These are phyloP conservation scores for Hanseniaspora lachancei DNA, from an alignment of 805 yeast species.

Conservation along the genomic window DNA sequence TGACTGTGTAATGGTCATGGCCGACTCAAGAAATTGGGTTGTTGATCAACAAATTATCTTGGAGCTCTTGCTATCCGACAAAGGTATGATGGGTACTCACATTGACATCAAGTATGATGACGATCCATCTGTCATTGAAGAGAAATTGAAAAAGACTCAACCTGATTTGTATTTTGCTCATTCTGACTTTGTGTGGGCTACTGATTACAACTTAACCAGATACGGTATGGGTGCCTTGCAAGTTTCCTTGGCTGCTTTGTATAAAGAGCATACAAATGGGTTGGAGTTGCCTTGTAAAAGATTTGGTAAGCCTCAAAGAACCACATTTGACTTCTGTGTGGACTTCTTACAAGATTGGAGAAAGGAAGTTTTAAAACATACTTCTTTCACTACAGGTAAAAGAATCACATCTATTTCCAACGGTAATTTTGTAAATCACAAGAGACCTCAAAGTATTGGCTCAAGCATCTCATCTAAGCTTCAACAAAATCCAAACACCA, in stretches of 20 bases:
- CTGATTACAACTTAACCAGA: slow-evolving; percentile 66
- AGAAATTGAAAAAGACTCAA: slow-evolving; percentile 40
- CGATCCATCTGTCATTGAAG: slow-evolving; percentile 3
- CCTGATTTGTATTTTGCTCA: slow-evolving; percentile 81
- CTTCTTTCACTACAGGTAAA: slow-evolving; percentile 19
- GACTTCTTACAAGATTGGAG: slow-evolving; percentile 69
- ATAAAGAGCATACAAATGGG: slow-evolving; percentile 66
- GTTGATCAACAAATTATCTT: slow-evolving; percentile 82
- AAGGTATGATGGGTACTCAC: slow-evolving; percentile 76
- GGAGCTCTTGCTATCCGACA: slow-evolving; percentile 61
- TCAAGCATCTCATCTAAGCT: neutral
- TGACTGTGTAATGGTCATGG: slow-evolving; percentile 78
- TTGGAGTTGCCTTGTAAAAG: slow-evolving; percentile 64
- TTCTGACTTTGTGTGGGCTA: slow-evolving; percentile 88
- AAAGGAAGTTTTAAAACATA: slow-evolving; percentile 48
- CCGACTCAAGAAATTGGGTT: slow-evolving; percentile 88
- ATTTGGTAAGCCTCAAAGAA: slow-evolving; percentile 82
- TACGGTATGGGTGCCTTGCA: slow-evolving; percentile 94
- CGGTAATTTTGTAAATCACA: neutral
- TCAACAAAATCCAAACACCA: neutral
- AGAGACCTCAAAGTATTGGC: slow-evolving; percentile 4
- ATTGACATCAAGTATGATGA: slow-evolving; percentile 36
- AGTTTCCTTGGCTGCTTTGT: slow-evolving; percentile 73
- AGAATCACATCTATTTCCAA: slow-evolving; percentile 1
- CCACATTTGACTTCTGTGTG: slow-evolving; percentile 73